Evolutionary conservation across 2,329 filamentous ascomycete species (phyloP).

Genomic region (Ilyonectria robusta): DNA sequence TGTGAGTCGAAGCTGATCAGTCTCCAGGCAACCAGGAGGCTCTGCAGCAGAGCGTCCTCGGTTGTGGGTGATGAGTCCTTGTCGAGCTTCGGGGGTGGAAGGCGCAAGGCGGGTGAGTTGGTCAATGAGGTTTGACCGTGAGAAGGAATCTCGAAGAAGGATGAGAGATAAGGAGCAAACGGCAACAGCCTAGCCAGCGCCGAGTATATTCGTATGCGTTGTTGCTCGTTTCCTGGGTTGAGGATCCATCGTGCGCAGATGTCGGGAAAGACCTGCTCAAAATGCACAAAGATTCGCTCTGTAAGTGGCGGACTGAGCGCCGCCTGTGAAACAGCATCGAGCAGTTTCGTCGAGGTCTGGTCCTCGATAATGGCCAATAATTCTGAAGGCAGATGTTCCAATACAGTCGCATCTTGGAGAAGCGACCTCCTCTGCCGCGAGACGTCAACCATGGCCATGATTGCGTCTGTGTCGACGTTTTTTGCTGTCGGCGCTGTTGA

Average conservation of each 20-base stretch:
- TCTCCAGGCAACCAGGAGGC: constrained; percentile 74
- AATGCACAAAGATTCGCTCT: constrained; percentile 80
- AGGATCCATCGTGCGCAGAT: constrained; percentile 85
- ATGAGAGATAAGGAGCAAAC: constrained; percentile 83
- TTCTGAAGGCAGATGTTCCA: constrained; percentile 77
- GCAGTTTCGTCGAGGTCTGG: constrained; percentile 74
- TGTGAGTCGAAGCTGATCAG: constrained; percentile 82
- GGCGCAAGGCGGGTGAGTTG: constrained; percentile 45
- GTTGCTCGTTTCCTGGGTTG: constrained; percentile 56
- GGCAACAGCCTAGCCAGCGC: constrained; percentile 86
- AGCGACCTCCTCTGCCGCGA: constrained; percentile 69
- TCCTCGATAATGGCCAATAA: constrained; percentile 77
- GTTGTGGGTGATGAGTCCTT: constrained; percentile 43
- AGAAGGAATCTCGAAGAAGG: constrained; percentile 70
- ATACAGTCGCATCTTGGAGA: constrained; percentile 66
- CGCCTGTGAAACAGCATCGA: constrained; percentile 78
- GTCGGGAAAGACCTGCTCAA: constrained; percentile 84
- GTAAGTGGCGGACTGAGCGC: constrained; percentile 80
- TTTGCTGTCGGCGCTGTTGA: constrained; percentile 46
- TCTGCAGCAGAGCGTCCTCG: constrained; percentile 46
- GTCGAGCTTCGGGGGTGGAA: constrained; percentile 50
- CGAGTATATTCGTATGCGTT: constrained; percentile 67
- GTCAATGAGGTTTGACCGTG: constrained; percentile 32
- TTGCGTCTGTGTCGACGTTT: constrained; percentile 51
- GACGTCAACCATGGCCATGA: constrained; percentile 71